phyloP scores from a whole-genome alignment of 2,329 filamentous ascomycete genomes.

The Ilyonectria sp. region DNA sequence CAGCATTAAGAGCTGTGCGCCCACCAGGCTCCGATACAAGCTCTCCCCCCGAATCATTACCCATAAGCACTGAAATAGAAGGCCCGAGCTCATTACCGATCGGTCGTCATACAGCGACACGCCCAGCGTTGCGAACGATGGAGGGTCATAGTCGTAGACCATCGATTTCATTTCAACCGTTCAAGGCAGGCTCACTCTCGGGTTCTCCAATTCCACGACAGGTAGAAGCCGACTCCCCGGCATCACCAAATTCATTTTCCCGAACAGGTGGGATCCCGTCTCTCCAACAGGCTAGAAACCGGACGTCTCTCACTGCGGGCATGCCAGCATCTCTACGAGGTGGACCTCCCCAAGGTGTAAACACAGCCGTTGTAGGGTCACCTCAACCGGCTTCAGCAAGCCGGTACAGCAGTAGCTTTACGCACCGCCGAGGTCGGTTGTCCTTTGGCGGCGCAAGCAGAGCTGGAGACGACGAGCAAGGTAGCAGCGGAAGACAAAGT shows the following conservation, averaged over 20 bases:
- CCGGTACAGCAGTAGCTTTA: slow-evolving; percentile 95
- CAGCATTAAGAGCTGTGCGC: slow-evolving; percentile 81
- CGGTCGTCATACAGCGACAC: slow-evolving; percentile 49
- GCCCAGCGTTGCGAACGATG: slow-evolving; percentile 61
- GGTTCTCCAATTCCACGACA: slow-evolving; percentile 79
- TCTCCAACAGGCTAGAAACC: slow-evolving; percentile 72
- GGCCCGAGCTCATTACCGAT: slow-evolving; percentile 70
- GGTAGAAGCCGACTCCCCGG: slow-evolving; percentile 65
- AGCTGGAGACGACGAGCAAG: slow-evolving; percentile 78
- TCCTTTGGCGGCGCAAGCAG: slow-evolving; percentile 83
- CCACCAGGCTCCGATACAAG: slow-evolving; percentile 73
- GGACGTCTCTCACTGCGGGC: slow-evolving; percentile 80
- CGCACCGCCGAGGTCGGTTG: slow-evolving; percentile 83
- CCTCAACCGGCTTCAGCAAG: slow-evolving; percentile 84
- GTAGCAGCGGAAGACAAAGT: slow-evolving; percentile 86
- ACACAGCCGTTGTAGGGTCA: slow-evolving; percentile 80
- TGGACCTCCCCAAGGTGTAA: slow-evolving; percentile 72
- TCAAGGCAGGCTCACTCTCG: slow-evolving; percentile 96
- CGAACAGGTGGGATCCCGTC: slow-evolving; percentile 64
- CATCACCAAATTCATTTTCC: slow-evolving; percentile 69
- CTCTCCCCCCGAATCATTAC: slow-evolving; percentile 69
- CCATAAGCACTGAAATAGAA: slow-evolving; percentile 61
- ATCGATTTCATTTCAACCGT: slow-evolving; percentile 93
- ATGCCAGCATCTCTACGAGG: slow-evolving; percentile 82
- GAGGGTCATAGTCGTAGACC: slow-evolving; percentile 76